phyloP scores from a whole-genome alignment of 495 filamentous ascomycete species.

The Xylaria flabelliformis region DNA sequence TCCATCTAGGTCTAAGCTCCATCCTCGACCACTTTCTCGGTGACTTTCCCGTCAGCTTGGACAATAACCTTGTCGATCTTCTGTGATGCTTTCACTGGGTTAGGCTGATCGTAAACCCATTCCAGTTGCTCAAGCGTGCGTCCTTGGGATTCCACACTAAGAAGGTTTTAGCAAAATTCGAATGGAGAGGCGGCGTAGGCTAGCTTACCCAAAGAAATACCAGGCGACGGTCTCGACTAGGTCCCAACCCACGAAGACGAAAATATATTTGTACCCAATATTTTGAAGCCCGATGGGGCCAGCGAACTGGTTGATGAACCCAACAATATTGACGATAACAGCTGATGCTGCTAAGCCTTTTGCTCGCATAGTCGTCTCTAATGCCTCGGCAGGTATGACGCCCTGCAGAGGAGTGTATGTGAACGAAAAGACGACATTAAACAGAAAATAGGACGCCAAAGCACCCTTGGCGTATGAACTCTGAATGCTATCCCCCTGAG shows the following conservation, averaged over 20 bases:
- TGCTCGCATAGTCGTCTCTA: slow-evolving; percentile 57
- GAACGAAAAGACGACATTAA: slow-evolving; percentile 66
- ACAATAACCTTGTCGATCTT: slow-evolving; percentile 62
- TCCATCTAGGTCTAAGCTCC: neutral
- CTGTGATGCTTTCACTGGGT: slow-evolving; percentile 58
- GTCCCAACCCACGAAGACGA: slow-evolving; percentile 56
- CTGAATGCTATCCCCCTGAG: slow-evolving; percentile 47
- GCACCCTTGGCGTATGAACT: slow-evolving; percentile 49
- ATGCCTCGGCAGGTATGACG: slow-evolving; percentile 63
- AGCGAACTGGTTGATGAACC: slow-evolving; percentile 60
- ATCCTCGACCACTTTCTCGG: slow-evolving; percentile 53
- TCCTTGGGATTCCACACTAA: slow-evolving; percentile 56
- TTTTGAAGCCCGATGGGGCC: slow-evolving; percentile 56
- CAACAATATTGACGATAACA: slow-evolving; percentile 51
- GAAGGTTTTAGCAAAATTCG: slow-evolving; percentile 12
- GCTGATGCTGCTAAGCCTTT: slow-evolving; percentile 57
- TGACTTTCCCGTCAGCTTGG: slow-evolving; percentile 57
- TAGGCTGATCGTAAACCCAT: slow-evolving; percentile 57
- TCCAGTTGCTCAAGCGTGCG: slow-evolving; percentile 59
- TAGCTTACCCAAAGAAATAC: slow-evolving; percentile 57
- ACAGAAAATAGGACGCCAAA: slow-evolving; percentile 60
- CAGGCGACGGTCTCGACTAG: slow-evolving; percentile 51
- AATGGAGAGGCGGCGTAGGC: neutral
- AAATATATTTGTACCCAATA: slow-evolving; percentile 58
- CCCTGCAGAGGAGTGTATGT: slow-evolving; percentile 66